Conservation (phyloP, 208 protist genomes). For the Wallacemonas sp. region DNA sequence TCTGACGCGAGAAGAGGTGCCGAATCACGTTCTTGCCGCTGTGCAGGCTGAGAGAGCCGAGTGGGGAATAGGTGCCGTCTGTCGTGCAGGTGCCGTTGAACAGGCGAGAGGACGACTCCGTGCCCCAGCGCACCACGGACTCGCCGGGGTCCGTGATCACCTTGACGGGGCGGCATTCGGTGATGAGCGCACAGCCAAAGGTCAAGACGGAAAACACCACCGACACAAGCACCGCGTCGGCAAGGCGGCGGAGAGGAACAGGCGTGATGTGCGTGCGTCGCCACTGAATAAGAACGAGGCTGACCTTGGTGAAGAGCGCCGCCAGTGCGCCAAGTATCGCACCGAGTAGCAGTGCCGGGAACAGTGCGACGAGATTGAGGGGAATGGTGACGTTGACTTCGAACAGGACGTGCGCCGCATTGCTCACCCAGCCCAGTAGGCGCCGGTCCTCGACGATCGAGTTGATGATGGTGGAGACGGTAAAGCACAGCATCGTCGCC, state of each 20-base stretch:
- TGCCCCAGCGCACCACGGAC: slow-evolving; percentile 66
- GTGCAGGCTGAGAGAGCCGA: slow-evolving; percentile 82
- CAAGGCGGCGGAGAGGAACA: slow-evolving; percentile 48
- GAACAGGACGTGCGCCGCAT: slow-evolving; percentile 84
- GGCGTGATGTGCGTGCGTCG: slow-evolving; percentile 52
- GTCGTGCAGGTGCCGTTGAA: slow-evolving; percentile 71
- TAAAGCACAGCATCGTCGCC: slow-evolving; percentile 88
- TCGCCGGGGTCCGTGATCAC: slow-evolving; percentile 29
- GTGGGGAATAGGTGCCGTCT: slow-evolving; percentile 58
- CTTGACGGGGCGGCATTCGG: slow-evolving; percentile 38
- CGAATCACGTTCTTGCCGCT: slow-evolving; percentile 85
- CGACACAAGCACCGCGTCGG: slow-evolving; percentile 69
- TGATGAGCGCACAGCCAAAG: slow-evolving; percentile 44
- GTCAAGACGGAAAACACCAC: slow-evolving; percentile 54
- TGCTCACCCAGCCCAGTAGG: slow-evolving; percentile 80
- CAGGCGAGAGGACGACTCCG: slow-evolving; percentile 44
- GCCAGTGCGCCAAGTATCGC: slow-evolving; percentile 76
- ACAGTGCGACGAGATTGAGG: slow-evolving; percentile 81
- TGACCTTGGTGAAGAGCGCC: slow-evolving; percentile 87
- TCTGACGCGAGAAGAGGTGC: slow-evolving; percentile 87
- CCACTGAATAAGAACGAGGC: slow-evolving; percentile 81
- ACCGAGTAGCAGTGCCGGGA: slow-evolving; percentile 86
- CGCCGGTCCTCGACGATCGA: slow-evolving; percentile 68
- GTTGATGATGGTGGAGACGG: slow-evolving; percentile 78
- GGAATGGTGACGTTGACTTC: slow-evolving; percentile 86